These are phyloP conservation scores for Mucor piriformis DNA, from an alignment of 371 early-diverging fungal genomes.

Conservation along the genomic window DNA sequence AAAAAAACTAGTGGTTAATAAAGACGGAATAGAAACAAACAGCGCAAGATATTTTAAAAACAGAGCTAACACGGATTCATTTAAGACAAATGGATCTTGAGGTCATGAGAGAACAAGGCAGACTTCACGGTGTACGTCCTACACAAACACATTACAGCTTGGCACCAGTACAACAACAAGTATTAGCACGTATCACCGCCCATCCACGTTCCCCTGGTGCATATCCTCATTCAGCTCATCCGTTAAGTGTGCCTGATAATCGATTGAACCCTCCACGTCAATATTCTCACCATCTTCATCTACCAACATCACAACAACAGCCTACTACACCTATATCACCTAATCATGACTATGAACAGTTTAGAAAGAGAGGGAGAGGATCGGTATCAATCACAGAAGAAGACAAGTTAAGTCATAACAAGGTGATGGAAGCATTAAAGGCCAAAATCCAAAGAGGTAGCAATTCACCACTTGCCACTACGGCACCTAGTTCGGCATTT, in stretches of 20 bases:
- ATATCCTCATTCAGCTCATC: constrained; percentile 24
- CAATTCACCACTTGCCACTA: constrained; percentile 16
- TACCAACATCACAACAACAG: constrained; percentile 12
- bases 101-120: constrained; percentile 33
- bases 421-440: constrained; percentile 53
- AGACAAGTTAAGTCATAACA: constrained; percentile 30
- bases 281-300: constrained; percentile 3
- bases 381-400: constrained; percentile 17
- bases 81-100: constrained; percentile 42
- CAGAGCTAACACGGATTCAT: constrained; percentile 43
- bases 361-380: constrained; percentile 17
- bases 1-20: background rate
- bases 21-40: constrained; percentile 39
- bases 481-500: constrained; percentile 14
- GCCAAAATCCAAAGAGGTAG: constrained; percentile 46
- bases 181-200: constrained; percentile 38
- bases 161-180: constrained; percentile 34
- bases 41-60: constrained; percentile 34
- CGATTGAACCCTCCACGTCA: constrained; percentile 18
- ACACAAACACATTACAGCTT: constrained; percentile 9
- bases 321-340: constrained; percentile 17
- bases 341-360: background rate
- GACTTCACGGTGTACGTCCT: constrained; percentile 1
- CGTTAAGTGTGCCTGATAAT: constrained; percentile 35
- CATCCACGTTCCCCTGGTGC: background rate